These are phyloP conservation scores for Calonectria henricotiae DNA, from an alignment of 2,329 filamentous ascomycete genomes.

Conservation along the genomic window DNA sequence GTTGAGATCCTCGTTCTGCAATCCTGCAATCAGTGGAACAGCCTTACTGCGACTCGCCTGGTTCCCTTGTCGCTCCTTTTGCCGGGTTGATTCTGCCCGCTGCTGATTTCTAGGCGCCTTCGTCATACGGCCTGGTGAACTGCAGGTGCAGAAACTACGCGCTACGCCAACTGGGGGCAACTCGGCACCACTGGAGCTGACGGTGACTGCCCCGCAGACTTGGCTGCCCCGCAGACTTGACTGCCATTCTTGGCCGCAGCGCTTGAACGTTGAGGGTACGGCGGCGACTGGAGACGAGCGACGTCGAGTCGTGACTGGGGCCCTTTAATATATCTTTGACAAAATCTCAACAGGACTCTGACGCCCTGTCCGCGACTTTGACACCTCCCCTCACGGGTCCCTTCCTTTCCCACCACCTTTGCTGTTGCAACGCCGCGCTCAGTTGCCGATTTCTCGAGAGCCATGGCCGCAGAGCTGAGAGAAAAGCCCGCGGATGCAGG, in stretches of 20 bases:
- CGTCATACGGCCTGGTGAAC: conserved; percentile 27
- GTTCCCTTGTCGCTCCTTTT: conserved; percentile 19
- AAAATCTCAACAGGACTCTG: conserved; percentile 39
- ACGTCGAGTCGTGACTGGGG: conserved; percentile 29
- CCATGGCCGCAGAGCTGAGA: conserved; percentile 54
- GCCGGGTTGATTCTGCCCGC: neutral
- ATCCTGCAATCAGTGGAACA: conserved; percentile 23
- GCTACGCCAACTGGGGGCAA: conserved; percentile 18
- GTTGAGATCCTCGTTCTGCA: conserved; percentile 16
- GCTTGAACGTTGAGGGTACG: conserved; percentile 13
- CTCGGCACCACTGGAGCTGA: conserved; percentile 39
- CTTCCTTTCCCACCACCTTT: conserved; percentile 11
- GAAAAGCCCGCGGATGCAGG: conserved; percentile 49
- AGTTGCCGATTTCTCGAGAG: conserved; percentile 31
- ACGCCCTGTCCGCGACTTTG: conserved; percentile 12
- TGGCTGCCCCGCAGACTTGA: conserved; percentile 47
- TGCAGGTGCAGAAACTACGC: conserved; percentile 19
- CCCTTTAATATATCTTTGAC: conserved; percentile 35
- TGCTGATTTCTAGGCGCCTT: neutral
- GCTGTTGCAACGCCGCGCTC: conserved; percentile 28
- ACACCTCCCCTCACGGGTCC: conserved; percentile 9
- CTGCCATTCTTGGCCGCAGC: conserved; percentile 7
- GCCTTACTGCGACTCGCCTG: conserved; percentile 7
- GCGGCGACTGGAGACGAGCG: conserved; percentile 15
- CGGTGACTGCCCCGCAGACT: conserved; percentile 49